Percentiles rank a stretch among this genome's conserved stretches.
Conservation (phyloP, 148 eudicot species). For the Pharnaceum exiguum region DNA sequence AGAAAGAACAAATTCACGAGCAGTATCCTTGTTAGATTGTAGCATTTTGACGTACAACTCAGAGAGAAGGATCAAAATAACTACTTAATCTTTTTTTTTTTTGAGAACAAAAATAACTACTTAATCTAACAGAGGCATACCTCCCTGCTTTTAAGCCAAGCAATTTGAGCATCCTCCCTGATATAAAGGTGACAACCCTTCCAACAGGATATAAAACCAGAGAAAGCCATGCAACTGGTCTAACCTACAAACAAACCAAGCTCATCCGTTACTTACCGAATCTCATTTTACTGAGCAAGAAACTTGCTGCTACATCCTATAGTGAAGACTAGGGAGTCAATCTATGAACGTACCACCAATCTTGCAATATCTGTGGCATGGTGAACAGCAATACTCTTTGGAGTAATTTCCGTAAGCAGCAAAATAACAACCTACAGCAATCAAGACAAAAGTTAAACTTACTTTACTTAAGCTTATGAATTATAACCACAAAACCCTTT, state of each 20-base stretch:
- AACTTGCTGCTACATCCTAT: not conserved
- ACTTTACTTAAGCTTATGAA: not conserved
- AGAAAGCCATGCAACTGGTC: conserved; percentile 15
- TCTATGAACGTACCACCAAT: conserved; percentile 5
- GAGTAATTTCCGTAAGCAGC: conserved; percentile 12
- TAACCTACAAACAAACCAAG: not conserved
- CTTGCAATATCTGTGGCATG: conserved; percentile 14
- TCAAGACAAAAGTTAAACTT: not conserved
- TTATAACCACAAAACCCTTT: no score
- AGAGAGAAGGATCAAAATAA: not conserved
- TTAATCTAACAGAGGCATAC: not conserved
- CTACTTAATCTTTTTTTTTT: not conserved
- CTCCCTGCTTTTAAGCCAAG: conserved; percentile 7
- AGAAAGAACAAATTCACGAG: no score
- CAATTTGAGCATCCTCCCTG: conserved; percentile 9
- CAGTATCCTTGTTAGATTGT: no score
- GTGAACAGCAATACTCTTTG: conserved; percentile 15
- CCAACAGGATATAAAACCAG: conserved; percentile 13
- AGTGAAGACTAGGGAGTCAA: not conserved
- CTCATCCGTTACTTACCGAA: no score
- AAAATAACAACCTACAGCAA: conserved; percentile 12
- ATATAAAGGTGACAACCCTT: conserved; percentile 11
- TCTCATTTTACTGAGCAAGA: not conserved
- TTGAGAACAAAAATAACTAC: no score
- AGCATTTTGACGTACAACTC: not conserved